These are phyloP conservation scores for Colletotrichum sp. DNA, from an alignment of 2,329 filamentous ascomycete species.

Conservation along the genomic window DNA sequence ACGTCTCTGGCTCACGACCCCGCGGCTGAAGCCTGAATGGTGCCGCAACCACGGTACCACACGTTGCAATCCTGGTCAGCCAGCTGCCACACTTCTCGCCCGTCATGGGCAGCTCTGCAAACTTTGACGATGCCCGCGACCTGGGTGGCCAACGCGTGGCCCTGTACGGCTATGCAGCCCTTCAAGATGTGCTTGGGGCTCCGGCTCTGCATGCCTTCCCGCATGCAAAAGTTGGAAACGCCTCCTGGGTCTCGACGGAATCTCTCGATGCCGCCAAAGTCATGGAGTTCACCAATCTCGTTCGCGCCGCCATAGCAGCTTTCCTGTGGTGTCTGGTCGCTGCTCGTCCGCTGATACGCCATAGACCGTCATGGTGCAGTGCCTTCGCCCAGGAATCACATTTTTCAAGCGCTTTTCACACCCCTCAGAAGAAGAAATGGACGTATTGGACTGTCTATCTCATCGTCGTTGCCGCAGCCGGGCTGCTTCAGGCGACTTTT, in stretches of 20 bases:
- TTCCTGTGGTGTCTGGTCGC: conserved; percentile 34
- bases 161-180: conserved; percentile 4
- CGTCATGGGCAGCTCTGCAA: conserved; percentile 2
- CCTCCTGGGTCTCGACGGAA: not conserved
- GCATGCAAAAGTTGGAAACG: not conserved
- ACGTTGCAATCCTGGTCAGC: not conserved
- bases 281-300: conserved; percentile 21
- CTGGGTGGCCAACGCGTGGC: not conserved
- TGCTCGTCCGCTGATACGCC: conserved; percentile 26
- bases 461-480: conserved; percentile 33
- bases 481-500: conserved; percentile 37
- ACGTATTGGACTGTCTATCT: conserved; percentile 44
- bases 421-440: conserved; percentile 34
- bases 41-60: conserved; percentile 1
- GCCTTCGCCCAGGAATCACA: conserved; percentile 47
- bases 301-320: conserved; percentile 33
- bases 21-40: not conserved
- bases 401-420: conserved; percentile 18
- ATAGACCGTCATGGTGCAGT: conserved; percentile 43
- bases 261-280: not conserved
- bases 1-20: not conserved
- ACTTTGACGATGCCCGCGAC: not conserved
- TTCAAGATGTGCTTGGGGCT: conserved; percentile 5
- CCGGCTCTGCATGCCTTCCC: not conserved
- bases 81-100: not conserved